A percentile compares a stretch with the other conserved stretches of the same genome.
These are phyloP conservation scores for Arthrobotrys sphaeroides DNA, from an alignment of 2,329 filamentous ascomycete species.

Conservation along the genomic window DNA sequence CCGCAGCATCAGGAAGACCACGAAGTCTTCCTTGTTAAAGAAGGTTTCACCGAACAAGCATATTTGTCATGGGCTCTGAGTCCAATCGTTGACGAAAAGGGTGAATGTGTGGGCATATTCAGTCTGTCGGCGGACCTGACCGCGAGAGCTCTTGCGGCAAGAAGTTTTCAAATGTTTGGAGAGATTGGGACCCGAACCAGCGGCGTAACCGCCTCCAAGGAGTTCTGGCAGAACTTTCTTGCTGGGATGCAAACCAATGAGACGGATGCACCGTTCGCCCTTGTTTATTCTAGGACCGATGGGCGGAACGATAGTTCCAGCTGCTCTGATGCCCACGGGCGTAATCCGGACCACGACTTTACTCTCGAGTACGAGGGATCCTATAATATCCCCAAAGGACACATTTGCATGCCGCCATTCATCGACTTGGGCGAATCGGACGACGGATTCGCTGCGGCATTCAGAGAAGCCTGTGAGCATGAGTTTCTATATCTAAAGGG, in stretches of 20 bases:
- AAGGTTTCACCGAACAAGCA: constrained; percentile 62
- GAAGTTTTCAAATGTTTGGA: constrained; percentile 56
- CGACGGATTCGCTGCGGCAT: constrained; percentile 37
- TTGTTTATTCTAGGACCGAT: constrained; percentile 64
- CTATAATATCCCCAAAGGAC: constrained; percentile 24
- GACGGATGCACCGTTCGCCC: constrained; percentile 27
- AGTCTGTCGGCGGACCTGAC: constrained; percentile 55
- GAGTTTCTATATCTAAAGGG: constrained; percentile 25
- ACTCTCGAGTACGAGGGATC: constrained; percentile 36
- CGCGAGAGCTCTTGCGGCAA: constrained; percentile 52
- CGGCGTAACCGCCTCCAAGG: constrained; percentile 63
- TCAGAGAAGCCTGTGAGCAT: constrained; percentile 32
- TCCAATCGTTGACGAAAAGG: constrained; percentile 52
- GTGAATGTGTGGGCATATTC: constrained; percentile 45
- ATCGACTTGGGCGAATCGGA: constrained; percentile 34
- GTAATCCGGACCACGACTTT: constrained; percentile 21
- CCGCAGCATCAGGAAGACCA: constrained; percentile 83
- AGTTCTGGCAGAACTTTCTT: constrained; percentile 56
- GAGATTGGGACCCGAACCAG: constrained; percentile 64
- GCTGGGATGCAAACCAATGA: constrained; percentile 33
- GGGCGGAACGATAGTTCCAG: constrained; percentile 69
- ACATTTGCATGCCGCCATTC: constrained; percentile 24
- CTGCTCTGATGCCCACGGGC: background rate
- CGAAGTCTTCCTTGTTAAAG: constrained; percentile 75
- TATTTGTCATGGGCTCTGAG: constrained; percentile 56